Percentiles rank a stretch among this genome's conserved stretches.
These are phyloP conservation scores for Bruguiera hainesii DNA, from an alignment of 441 rosid species.

Conservation along the genomic window DNA sequence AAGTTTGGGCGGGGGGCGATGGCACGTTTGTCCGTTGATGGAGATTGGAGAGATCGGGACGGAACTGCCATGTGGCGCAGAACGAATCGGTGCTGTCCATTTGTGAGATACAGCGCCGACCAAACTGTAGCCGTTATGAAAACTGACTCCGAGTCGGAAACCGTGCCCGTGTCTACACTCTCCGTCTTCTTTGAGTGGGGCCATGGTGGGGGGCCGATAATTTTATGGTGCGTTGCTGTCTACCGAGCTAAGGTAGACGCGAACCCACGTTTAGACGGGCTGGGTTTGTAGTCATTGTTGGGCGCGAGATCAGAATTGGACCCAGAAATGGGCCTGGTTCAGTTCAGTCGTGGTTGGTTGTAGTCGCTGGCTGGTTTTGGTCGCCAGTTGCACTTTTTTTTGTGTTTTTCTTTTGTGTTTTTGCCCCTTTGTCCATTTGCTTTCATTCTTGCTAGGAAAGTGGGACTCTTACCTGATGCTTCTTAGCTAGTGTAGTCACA, in stretches of 20 bases:
- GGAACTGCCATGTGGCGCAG: conserved; percentile 34
- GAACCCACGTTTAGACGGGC: no score
- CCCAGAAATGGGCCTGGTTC: no score
- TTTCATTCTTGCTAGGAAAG: no score
- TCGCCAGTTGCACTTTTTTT: no score
- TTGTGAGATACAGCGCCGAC: conserved; percentile 7
- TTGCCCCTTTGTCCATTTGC: not conserved
- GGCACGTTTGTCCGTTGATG: conserved; percentile 18
- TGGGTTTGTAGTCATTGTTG: no score
- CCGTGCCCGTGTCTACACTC: no score
- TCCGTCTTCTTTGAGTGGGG: not conserved
- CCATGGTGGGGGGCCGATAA: no score
- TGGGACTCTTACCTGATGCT: no score
- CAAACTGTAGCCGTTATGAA: not conserved
- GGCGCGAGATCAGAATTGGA: no score
- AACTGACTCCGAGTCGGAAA: not conserved
- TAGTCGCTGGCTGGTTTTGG: no score
- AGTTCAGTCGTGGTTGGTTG: no score
- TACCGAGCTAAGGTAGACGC: not conserved
- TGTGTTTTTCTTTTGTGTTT: not conserved
- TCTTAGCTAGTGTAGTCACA: not conserved
- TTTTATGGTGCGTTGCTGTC: not conserved
- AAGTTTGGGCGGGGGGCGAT: not conserved
- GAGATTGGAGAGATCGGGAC: not conserved
- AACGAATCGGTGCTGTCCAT: not conserved